Base-by-base conservation (phyloP, 1,139 yeast species). In the Protomyces inundatus region DNA sequence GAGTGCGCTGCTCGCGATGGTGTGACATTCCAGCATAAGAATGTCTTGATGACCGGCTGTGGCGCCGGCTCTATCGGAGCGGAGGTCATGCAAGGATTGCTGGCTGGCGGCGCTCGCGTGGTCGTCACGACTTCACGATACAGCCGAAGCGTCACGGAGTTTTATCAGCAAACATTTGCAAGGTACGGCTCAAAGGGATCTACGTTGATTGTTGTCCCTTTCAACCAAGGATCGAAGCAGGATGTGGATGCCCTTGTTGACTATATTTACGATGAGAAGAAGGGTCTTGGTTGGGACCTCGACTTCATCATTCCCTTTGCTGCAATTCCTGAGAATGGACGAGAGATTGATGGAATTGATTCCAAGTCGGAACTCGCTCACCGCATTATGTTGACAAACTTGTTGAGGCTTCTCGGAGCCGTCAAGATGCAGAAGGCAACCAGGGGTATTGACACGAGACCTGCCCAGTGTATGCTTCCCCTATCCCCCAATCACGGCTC, bases 11-110 rank as follows among this genome's bases (percentile, higher is more conserved):
- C 98, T 56, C 84, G 90, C 69, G 79, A 90, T 71, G 98, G 98
- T 79, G 83, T 90, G 68, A 83, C 96, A 50, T 93, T 86, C 81
- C 86, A 87, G 76, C 89, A 85, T 77, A 93, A 90, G 78, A 85
- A 86, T 70, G 97, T 91, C 63, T 84, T 93, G 73, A 82, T 93
- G 71, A 93, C 98, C 63, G 98, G 98, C 81, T 98, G 98, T 62
- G 98, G 98, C 81, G 93, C 90, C 64, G 98, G 98, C 61, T 93
- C 98, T 62, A 93, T 93, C 76, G 98, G 98, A 79, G 97, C 97
- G 67, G 97, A 93, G 77, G 84, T 93, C 70, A 82, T 93, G 75
- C 96, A 89, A 80, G 98, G 98, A 69, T 82, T 93, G 75, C 81
- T 93, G 65, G 86, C 95, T 75, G 98, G 98, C 79, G 98, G 98